Conservation (phyloP, 257 asterid genomes). For the Buddleja alternifolia region DNA sequence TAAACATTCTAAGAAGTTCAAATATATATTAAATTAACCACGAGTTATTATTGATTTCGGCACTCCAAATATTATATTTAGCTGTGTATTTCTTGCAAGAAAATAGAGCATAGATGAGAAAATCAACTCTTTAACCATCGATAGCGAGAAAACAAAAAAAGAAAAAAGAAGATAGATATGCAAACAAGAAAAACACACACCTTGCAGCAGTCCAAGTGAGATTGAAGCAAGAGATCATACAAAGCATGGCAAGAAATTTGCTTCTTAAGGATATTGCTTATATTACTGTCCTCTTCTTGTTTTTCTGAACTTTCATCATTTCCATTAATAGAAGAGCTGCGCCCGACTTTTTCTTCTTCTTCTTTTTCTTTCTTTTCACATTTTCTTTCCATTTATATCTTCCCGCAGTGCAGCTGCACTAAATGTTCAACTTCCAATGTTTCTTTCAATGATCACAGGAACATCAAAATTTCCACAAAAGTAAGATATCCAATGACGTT, state of each 20-base stretch:
- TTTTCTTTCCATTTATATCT: conserved; percentile 37
- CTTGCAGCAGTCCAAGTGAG: conserved; percentile 54
- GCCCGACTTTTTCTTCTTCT: too few relatives aligned
- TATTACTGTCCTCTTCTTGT: conserved; percentile 17
- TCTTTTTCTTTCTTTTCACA: conserved; percentile 14
- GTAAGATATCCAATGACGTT: background rate
- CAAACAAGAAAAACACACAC: conserved; percentile 19
- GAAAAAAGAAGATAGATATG: background rate
- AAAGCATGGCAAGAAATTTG: conserved; percentile 47
- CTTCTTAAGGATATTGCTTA: conserved; percentile 32
- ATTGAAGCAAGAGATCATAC: conserved; percentile 35
- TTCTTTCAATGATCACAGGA: background rate
- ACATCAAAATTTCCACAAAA: background rate
- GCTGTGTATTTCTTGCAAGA: too few relatives aligned
- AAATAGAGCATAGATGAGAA: too few relatives aligned
- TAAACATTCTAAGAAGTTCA: background rate
- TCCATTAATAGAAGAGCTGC: conserved; percentile 32
- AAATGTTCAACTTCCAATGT: background rate
- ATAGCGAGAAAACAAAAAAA: background rate
- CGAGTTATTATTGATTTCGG: too few relatives aligned
- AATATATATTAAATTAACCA: too few relatives aligned
- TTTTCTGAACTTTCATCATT: background rate
- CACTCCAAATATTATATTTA: too few relatives aligned
- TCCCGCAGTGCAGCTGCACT: conserved; percentile 16
- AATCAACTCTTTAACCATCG: too few relatives aligned